Base-by-base conservation (phyloP, 768 basidiomycete species). In the Mycena pura region DNA sequence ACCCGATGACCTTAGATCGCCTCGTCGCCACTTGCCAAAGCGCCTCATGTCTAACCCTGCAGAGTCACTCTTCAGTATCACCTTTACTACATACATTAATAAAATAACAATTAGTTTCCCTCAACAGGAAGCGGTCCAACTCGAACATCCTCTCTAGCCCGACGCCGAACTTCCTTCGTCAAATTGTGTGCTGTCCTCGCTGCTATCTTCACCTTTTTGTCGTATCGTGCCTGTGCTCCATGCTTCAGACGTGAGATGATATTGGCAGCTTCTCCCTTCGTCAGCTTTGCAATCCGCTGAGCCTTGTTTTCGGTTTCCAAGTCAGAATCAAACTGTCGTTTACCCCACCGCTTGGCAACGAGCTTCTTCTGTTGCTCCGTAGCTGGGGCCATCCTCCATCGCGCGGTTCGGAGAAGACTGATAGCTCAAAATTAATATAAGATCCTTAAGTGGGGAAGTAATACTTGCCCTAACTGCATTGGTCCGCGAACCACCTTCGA, bases 201-300 rank as follows among this genome's bases (percentile, higher is more conserved):
- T 19, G 70, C 62, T 27, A 72, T 75, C 69, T 81, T 83, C 46
- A 74, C 46, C 66, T 82, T 85, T 70, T 85, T 86, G 56, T 85
- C 78, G 56, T 86, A 83, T 5, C 89, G 82, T 19, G 77, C 73
- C 78, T 84, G 79, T 31, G 90, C 90, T 24, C 92, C 93, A 68
- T 94, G 88, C 70, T 85, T 89, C 56, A 92, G 60, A 9, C 92
- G 86, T 22, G 86, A 86, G 61, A 95, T 90, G 43, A 94, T 86
- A 64, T 88, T 87, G 0, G 88, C 89, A 27, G 92, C 92, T 63
- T 91, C 82, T 3, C 93, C 93, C 72, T 92, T 93, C 1, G 85
- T 93, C 66, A 95, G 68, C 0, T 58, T 73, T 43, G 68, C 72
- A 5, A 86, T 70, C 41, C 72, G 75, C 28, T 77, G 68, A 9